Percentiles rank a stretch among this genome's conserved stretches.
Evolutionary conservation across 805 yeast species (phyloP).

Genomic region (Zygotorulaspora sp.): DNA sequence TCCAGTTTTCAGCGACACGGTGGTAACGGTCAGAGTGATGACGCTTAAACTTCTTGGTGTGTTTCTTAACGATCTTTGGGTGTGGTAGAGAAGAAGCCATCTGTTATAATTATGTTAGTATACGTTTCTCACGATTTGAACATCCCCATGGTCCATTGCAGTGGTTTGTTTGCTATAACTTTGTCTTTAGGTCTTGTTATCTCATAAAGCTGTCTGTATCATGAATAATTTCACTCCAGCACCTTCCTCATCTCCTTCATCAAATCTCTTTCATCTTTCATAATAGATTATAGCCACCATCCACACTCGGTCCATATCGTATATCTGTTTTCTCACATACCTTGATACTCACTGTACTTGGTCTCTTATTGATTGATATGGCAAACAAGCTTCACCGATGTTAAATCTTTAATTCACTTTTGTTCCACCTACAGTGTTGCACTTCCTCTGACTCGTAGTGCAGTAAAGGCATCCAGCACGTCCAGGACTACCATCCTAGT

Average conservation of each 20-base stretch:
- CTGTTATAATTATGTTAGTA: conserved; percentile 26
- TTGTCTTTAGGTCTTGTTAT: too few relatives aligned
- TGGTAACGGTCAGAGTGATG: conserved; percentile 99
- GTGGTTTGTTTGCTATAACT: too few relatives aligned
- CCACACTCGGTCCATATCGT: conserved; percentile 1
- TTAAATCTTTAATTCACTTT: background rate
- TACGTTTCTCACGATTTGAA: too few relatives aligned
- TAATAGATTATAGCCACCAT: background rate
- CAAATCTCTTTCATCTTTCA: background rate
- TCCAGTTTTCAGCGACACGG: conserved; percentile 99
- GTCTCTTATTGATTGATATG: background rate
- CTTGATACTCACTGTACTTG: conserved; percentile 14
- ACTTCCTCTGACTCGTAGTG: too few relatives aligned
- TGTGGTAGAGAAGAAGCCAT: conserved; percentile 98
- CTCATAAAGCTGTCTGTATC: too few relatives aligned
- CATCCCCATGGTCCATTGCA: too few relatives aligned
- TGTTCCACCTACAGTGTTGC: background rate
- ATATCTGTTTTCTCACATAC: conserved; percentile 9
- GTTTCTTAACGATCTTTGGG: conserved; percentile 99
- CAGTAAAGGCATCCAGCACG: too few relatives aligned
- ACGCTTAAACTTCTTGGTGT: conserved; percentile 98
- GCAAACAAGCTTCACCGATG: background rate
- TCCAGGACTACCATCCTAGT: too few relatives aligned
- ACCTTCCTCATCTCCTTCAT: background rate
- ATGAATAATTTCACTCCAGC: too few relatives aligned